A percentile compares a stretch with the other conserved stretches of the same genome.
Conservation (phyloP, 495 filamentous ascomycete species). For the Annulohypoxylon moriforme region DNA sequence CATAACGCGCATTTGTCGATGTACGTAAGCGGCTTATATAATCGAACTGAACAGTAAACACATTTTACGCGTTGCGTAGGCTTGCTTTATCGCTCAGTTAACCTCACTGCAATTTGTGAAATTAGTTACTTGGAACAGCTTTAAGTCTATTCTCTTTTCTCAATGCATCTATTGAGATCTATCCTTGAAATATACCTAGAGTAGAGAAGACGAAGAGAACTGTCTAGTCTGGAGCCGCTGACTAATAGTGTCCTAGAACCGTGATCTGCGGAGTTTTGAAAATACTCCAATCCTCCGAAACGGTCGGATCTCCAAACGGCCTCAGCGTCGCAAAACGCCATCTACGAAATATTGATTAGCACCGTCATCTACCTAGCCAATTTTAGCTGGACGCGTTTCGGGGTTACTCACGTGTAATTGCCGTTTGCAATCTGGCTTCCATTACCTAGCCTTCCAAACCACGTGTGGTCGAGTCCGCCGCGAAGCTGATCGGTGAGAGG, state of each 20-base stretch:
- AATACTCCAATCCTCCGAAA: constrained; percentile 39
- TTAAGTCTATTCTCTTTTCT: not conserved
- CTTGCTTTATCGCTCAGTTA: too few relatives aligned
- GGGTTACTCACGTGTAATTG: constrained; percentile 42
- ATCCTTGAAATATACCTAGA: not conserved
- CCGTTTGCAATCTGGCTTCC: constrained; percentile 48
- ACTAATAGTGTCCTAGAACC: constrained; percentile 2
- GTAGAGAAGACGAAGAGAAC: not conserved
- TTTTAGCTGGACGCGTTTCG: not conserved
- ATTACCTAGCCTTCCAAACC: constrained; percentile 43
- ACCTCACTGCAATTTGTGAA: too few relatives aligned
- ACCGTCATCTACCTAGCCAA: not conserved
- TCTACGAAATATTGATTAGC: not conserved
- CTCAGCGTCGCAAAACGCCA: constrained; percentile 35
- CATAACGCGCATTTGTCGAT: too few relatives aligned
- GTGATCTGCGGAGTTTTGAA: constrained; percentile 35
- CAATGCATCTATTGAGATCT: not conserved
- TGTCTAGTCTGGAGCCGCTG: not conserved
- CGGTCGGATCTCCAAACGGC: constrained; percentile 32
- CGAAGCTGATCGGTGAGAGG: constrained; percentile 25
- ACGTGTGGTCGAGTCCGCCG: constrained; percentile 18
- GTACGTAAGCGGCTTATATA: too few relatives aligned
- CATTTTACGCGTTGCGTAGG: too few relatives aligned
- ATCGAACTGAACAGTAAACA: too few relatives aligned
- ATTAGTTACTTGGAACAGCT: not conserved